phyloP scores from a whole-genome alignment of 2,329 filamentous ascomycete species.

The Lecanicillium sp. region DNA sequence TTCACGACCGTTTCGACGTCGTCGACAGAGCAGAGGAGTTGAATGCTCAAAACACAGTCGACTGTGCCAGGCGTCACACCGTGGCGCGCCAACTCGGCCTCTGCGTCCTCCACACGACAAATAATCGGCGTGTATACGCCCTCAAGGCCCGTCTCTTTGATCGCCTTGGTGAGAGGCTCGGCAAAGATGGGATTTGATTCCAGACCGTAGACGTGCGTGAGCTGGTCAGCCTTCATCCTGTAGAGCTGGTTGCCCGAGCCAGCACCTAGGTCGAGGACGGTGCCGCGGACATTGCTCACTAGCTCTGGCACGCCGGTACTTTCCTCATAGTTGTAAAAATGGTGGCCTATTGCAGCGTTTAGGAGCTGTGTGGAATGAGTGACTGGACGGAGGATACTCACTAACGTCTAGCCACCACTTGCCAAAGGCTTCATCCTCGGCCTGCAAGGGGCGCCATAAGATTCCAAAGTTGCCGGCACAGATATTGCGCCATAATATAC shows the following conservation, averaged over 20 bases:
- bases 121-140: constrained; percentile 28
- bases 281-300: constrained; percentile 1
- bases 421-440: constrained; percentile 1
- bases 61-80: constrained; percentile 26
- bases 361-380: background rate
- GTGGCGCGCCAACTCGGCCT: constrained; percentile 21
- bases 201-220: constrained; percentile 28
- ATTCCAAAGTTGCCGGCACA: background rate
- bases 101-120: constrained; percentile 28
- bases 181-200: constrained; percentile 29
- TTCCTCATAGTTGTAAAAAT: background rate
- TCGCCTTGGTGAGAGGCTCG: constrained; percentile 19
- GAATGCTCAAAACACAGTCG: constrained; percentile 31
- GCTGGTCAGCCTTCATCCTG: constrained; percentile 21
- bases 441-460: background rate
- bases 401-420: constrained; percentile 3
- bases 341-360: background rate
- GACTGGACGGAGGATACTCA: background rate
- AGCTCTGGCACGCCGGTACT: background rate
- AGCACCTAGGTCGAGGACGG: constrained; percentile 34
- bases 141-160: constrained; percentile 18
- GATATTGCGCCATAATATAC: background rate
- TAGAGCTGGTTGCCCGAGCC: constrained; percentile 34
- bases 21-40: constrained; percentile 31
- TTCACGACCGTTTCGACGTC: constrained; percentile 17